These are phyloP conservation scores for Penicillium steckii DNA, from an alignment of 495 filamentous ascomycete genomes.

Conservation along the genomic window DNA sequence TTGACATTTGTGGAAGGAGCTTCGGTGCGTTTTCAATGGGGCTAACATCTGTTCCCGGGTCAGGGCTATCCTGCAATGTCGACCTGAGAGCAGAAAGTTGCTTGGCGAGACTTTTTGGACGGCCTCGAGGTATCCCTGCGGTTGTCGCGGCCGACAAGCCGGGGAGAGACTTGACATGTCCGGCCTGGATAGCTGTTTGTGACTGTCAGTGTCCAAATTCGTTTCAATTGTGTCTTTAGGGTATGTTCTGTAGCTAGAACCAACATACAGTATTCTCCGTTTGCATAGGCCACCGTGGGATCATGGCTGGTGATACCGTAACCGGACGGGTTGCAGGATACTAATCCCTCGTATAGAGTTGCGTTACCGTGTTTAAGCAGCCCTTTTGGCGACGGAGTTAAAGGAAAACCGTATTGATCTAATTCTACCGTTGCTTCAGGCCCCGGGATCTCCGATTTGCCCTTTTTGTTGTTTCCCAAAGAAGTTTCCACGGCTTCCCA, in stretches of 20 bases:
- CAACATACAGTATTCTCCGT: conserved; percentile 36
- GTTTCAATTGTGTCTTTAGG: not conserved
- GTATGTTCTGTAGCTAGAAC: not conserved
- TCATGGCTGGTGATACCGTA: conserved; percentile 37
- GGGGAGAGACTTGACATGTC: not conserved
- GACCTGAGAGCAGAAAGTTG: too few species aligned
- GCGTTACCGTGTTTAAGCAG: conserved; percentile 43
- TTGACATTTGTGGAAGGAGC: not conserved
- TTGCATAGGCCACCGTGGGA: conserved; percentile 19
- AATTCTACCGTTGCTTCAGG: conserved; percentile 38
- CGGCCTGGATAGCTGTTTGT: not conserved
- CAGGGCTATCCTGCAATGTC: not conserved
- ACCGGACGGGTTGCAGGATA: conserved; percentile 26
- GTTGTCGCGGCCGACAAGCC: not conserved
- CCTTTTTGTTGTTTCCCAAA: conserved; percentile 35
- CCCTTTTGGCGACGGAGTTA: conserved; percentile 24
- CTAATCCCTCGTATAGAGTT: conserved; percentile 45
- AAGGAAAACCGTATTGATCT: conserved; percentile 55
- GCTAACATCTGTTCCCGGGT: conserved; percentile 2
- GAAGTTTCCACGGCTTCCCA: conserved; percentile 59
- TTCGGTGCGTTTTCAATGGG: not conserved
- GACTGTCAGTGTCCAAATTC: not conserved
- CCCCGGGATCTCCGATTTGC: conserved; percentile 28
- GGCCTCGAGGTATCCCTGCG: not conserved
- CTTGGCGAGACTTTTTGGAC: not conserved